These are phyloP conservation scores for Seiridium unicorne DNA, from an alignment of 2,329 filamentous ascomycete genomes.

Conservation along the genomic window DNA sequence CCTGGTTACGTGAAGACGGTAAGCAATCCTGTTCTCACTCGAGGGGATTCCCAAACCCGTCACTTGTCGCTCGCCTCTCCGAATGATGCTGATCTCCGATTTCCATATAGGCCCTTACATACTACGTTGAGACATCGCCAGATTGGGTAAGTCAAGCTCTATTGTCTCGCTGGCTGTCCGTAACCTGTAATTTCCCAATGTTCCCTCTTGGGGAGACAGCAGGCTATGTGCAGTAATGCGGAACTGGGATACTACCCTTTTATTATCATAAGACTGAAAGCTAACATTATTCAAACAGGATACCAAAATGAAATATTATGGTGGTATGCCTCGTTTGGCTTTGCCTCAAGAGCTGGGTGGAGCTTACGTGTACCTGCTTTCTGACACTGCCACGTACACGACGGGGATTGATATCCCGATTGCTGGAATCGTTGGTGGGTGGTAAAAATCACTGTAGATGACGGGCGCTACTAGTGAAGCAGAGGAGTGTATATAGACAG, in stretches of 20 bases:
- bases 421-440: slow-evolving; percentile 30
- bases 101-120: slow-evolving; percentile 36
- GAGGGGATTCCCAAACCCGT: too few relatives aligned
- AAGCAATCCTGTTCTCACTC: too few relatives aligned
- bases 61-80: too few relatives aligned
- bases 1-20: slow-evolving; percentile 39
- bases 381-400: slow-evolving; percentile 49
- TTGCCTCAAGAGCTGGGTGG: slow-evolving; percentile 53
- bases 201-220: too few relatives aligned
- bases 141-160: slow-evolving; percentile 38
- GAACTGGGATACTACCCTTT: too few relatives aligned
- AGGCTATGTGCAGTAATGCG: too few relatives aligned
- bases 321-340: slow-evolving; percentile 53
- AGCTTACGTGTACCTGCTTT: slow-evolving; percentile 56
- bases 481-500: not conserved
- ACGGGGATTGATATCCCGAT: slow-evolving; percentile 50
- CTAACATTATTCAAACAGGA: slow-evolving; percentile 21
- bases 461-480: not conserved
- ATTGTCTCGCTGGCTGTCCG: too few relatives aligned
- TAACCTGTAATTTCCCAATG: too few relatives aligned
- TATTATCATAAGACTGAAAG: too few relatives aligned
- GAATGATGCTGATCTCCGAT: too few relatives aligned
- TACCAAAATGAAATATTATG: slow-evolving; percentile 56
- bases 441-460: slow-evolving; percentile 4
- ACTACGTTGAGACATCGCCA: slow-evolving; percentile 47